Percentiles rank a stretch among this genome's conserved stretches.
Evolutionary conservation across 169 alveolate genomes (phyloP).

Genomic region (Amoebophrya sp.): DNA sequence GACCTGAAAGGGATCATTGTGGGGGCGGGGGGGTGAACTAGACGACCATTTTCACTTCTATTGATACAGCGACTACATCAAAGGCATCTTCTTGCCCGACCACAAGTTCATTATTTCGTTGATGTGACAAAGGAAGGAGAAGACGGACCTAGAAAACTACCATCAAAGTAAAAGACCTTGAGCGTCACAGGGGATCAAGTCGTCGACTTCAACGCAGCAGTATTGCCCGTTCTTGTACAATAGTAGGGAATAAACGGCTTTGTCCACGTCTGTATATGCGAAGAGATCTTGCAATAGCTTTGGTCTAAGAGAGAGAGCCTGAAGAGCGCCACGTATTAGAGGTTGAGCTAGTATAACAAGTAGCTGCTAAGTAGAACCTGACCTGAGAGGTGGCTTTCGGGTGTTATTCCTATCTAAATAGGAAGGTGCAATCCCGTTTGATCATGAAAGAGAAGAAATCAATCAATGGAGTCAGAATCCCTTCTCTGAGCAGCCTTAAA

Average conservation of each 20-base stretch:
- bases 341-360: no score
- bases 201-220: neutral
- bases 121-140: neutral
- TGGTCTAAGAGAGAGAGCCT: no score
- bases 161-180: neutral
- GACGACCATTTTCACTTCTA: neutral
- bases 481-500: neutral
- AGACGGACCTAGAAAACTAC: neutral
- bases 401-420: no score
- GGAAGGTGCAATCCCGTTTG: no score
- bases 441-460: no score
- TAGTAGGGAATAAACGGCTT: neutral
- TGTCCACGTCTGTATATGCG: neutral
- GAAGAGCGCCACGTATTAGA: no score
- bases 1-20: no score
- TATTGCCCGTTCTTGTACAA: constrained; percentile 7
- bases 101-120: neutral
- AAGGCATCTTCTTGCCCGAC: neutral
- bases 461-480: no score
- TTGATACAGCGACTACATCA: neutral
- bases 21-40: no score
- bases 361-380: no score
- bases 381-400: no score
- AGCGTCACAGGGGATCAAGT: neutral
- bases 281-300: neutral